phyloP scores from a whole-genome alignment of 805 yeast genomes.

The Scheffersomyces ergatensis region DNA sequence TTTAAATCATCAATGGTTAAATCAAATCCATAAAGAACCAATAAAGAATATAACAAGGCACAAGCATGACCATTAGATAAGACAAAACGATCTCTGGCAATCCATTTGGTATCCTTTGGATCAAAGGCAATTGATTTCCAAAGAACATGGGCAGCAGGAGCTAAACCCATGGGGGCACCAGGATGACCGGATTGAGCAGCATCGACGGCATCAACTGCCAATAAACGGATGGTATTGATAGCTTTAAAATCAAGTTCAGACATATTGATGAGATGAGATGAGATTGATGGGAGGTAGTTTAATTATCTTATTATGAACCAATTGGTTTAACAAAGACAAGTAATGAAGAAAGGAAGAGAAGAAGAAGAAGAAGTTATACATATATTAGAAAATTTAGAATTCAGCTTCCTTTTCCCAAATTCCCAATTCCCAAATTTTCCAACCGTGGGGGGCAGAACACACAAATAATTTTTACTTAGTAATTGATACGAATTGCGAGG shows the following conservation, averaged over 20 bases:
- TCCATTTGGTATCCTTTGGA: slow-evolving; percentile 90
- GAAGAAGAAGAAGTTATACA: too few relatives aligned
- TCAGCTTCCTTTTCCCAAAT: too few relatives aligned
- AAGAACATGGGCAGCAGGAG: slow-evolving; percentile 89
- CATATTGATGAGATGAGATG: too few relatives aligned
- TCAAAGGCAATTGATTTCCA: slow-evolving; percentile 80
- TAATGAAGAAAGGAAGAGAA: too few relatives aligned
- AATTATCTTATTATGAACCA: too few relatives aligned
- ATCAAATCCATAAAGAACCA: slow-evolving; percentile 84
- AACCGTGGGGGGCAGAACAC: too few relatives aligned
- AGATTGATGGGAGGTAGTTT: background rate
- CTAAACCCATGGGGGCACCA: slow-evolving; percentile 98
- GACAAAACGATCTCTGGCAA: slow-evolving; percentile 93
- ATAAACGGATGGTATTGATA: slow-evolving; percentile 81
- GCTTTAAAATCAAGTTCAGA: slow-evolving; percentile 64
- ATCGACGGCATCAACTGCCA: slow-evolving; percentile 84
- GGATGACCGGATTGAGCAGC: slow-evolving; percentile 97
- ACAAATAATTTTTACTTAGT: too few relatives aligned
- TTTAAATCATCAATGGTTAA: slow-evolving; percentile 81
- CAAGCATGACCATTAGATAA: slow-evolving; percentile 96
- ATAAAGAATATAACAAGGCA: slow-evolving; percentile 80
- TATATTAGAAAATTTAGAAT: too few relatives aligned
- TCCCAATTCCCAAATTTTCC: too few relatives aligned
- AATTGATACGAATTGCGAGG: too few relatives aligned
- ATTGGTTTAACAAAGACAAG: too few relatives aligned